Base-by-base conservation (phyloP, 352 stramenopile species). In the Globisporangium spiculum region DNA sequence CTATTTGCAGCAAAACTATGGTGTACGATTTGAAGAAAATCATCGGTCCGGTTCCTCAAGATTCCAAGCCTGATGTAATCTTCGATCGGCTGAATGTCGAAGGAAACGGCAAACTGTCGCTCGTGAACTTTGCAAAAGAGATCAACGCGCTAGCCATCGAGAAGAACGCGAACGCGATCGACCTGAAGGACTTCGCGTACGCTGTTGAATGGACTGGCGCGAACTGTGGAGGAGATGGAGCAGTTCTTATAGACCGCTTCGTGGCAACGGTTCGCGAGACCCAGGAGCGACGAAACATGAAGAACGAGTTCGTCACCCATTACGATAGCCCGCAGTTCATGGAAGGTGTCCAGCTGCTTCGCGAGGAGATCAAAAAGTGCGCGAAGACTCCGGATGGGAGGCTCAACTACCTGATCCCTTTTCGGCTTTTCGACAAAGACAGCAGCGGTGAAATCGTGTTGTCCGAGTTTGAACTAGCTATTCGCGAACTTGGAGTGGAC, bases 381-480 rank as follows among this genome's bases (percentile, higher is more conserved):
- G 84, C 84, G 3, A 94, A 93, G 75, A 94, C 84, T 16, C 81
- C 79, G 1, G 86, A 94, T 70, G 86, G 86, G 1, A 91, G 90
- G 54, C 89, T 86, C 62, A 85, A 94, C 50, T 94, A 81, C 56
- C 69, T 73, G 48, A 67, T 92, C 36, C 86, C 86, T 8, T 94
- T 94, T 41, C 74, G 75, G 0, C 69, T 89, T 20, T 92, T 94
- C 59, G 86, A 93, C 62, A 91, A 90, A 44, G 79, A 92, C 54
- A 77, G 78, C 30, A 87, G 80, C 36, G 84, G 84, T 0, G 73
- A 89, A 32, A 93, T 94, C 34, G 60, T 88, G 7, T 50, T 93
- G 56, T 91, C 84, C 0, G 83, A 93, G 58, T 90, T 94, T 70
- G 86, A 94, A 69, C 66, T 72, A 5, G 76, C 80, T 0, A 78